Evolutionary conservation across 331 rosid species (phyloP).

Genomic region (Malus hybrid): DNA sequence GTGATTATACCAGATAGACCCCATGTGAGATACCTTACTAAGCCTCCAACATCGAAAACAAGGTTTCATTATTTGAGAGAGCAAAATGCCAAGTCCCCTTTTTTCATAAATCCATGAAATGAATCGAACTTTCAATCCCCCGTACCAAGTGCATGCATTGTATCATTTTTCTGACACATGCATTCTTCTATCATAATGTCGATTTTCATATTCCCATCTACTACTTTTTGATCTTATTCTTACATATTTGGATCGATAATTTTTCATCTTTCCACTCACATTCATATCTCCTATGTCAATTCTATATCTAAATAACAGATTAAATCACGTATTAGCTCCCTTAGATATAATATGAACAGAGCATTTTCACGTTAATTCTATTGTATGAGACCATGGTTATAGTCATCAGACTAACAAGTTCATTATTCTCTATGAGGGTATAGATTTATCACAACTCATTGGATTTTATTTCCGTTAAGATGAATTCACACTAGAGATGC

Average conservation of each 20-base stretch:
- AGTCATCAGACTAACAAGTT: neutral
- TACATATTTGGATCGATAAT: neutral
- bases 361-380: too few relatives aligned
- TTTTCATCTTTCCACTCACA: neutral
- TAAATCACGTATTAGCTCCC: neutral
- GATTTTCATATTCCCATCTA: constrained; percentile 10
- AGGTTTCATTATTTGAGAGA: constrained; percentile 1
- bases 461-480: neutral
- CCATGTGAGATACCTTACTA: constrained; percentile 42
- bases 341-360: too few relatives aligned
- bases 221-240: neutral
- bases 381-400: too few relatives aligned
- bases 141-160: constrained; percentile 41
- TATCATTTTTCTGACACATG: constrained; percentile 38
- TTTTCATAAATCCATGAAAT: constrained; percentile 13
- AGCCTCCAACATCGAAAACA: constrained; percentile 33
- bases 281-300: neutral
- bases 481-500: neutral
- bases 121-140: constrained; percentile 9
- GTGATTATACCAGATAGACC: neutral
- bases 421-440: neutral
- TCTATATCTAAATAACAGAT: neutral
- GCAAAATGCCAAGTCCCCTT: constrained; percentile 7
- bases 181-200: constrained; percentile 15
- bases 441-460: neutral